Evolutionary conservation across 2,329 filamentous ascomycete species (phyloP).

Genomic region (Fusarium sp.): DNA sequence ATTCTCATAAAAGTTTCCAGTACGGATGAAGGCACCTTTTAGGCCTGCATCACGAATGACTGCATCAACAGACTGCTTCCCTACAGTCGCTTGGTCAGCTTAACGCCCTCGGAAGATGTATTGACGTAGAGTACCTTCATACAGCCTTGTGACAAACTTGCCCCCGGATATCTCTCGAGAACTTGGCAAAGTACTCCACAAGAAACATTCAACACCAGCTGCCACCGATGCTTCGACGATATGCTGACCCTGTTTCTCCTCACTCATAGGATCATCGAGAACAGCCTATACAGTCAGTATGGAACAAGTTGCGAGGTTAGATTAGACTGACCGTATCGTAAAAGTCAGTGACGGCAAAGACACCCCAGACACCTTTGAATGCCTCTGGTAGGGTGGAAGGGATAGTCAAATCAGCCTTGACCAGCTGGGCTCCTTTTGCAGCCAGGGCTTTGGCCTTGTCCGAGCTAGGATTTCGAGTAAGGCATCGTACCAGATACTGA

Average conservation of each 20-base stretch:
- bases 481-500: conserved; percentile 16
- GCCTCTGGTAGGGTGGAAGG: conserved; percentile 20
- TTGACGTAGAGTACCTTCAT: conserved; percentile 3
- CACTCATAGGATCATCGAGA: conserved; percentile 27
- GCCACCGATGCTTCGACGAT: conserved; percentile 22
- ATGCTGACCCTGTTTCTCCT: conserved; percentile 26
- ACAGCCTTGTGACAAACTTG: conserved; percentile 24
- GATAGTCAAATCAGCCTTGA: conserved; percentile 24
- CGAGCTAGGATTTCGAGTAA: conserved; percentile 19
- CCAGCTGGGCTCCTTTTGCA: conserved; percentile 7
- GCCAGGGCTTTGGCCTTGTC: conserved; percentile 21
- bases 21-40: conserved; percentile 18
- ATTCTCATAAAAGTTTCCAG: conserved; percentile 29
- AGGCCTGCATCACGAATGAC: conserved; percentile 26
- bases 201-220: conserved; percentile 21
- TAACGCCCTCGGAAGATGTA: accelerated
- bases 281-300: conserved; percentile 1
- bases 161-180: conserved; percentile 24
- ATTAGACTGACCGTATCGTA: conserved; percentile 21
- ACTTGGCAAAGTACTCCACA: conserved; percentile 26
- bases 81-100: neutral
- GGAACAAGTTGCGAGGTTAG: too few relatives aligned
- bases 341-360: conserved; percentile 28
- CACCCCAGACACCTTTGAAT: conserved; percentile 16
- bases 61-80: conserved; percentile 23